These are phyloP conservation scores for Aspergillus pseudoglaucus DNA, from an alignment of 2,329 filamentous ascomycete species.

Conservation along the genomic window DNA sequence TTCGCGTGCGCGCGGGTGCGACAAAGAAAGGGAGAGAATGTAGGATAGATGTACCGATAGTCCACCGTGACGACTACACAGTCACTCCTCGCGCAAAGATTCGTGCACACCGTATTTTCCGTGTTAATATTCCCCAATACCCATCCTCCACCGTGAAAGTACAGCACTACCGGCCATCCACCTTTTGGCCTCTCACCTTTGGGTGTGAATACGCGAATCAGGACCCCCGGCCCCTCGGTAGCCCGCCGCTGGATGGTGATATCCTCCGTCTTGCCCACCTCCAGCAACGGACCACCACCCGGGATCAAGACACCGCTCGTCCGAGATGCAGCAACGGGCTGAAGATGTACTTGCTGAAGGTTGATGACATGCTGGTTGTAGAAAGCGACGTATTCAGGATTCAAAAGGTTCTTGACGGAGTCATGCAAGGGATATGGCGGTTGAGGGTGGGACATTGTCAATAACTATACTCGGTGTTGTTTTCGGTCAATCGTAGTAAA, in stretches of 20 bases:
- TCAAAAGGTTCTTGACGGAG: conserved; percentile 40
- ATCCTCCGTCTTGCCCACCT: conserved; percentile 45
- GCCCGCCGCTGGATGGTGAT: conserved; percentile 38
- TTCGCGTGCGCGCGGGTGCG: background rate
- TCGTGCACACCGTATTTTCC: conserved; percentile 52
- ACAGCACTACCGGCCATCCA: conserved; percentile 53
- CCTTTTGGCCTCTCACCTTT: conserved; percentile 34
- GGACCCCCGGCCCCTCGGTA: conserved; percentile 44
- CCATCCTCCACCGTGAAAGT: conserved; percentile 56
- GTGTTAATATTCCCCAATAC: conserved; percentile 53
- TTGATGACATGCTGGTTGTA: conserved; percentile 48
- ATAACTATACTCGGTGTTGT: background rate
- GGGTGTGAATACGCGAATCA: conserved; percentile 48
- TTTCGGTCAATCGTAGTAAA: background rate
- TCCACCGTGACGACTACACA: conserved; percentile 52
- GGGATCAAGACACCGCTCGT: conserved; percentile 48
- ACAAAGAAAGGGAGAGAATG: background rate
- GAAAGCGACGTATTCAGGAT: conserved; percentile 48
- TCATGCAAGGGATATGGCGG: conserved; percentile 45
- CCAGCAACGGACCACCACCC: conserved; percentile 44
- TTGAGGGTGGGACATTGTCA: conserved; percentile 17
- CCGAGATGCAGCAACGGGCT: conserved; percentile 48
- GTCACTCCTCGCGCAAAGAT: conserved; percentile 45
- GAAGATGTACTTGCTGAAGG: conserved; percentile 50
- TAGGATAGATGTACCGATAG: conserved; percentile 40